Evolutionary conservation across 2,329 filamentous ascomycete genomes (phyloP), one percentile per base, ranked within the genome.

Genomic region (Pyrenophora graminea): DNA sequence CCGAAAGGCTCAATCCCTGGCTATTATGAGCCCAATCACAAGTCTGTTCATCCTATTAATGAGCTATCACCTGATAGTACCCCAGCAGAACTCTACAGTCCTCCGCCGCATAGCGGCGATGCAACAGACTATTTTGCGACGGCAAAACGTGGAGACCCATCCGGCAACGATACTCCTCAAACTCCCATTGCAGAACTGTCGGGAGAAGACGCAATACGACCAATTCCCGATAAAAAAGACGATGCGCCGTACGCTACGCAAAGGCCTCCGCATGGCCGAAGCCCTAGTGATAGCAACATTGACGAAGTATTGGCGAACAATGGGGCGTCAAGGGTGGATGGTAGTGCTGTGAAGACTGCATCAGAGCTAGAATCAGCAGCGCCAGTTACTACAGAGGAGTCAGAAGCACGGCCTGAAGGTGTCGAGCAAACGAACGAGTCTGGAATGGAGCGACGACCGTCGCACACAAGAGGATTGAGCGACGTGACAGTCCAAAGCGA

Each of bases 51-150:
- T 3, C 59, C 68, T 1, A 70, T 73, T 47, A 66, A 60, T 41
- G 70, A 73, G 38, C 61, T 73, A 60, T 64, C 61, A 3, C 63
- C 63, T 3, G 68, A 71, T 3, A 66, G 62, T n/a, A 62, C 64
- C 10, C 68, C 69, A 0, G 65, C 62, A 1, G 70, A 72, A 44
- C 44, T 73, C n/a, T 71, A 69, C 36, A 69, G 65, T 15, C 68
- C 68, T 7, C 68, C 68, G 6, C 45, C 53, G 9, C 55, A 63
- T 12, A 56, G 53, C 12, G 33, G 47, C 23, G 48, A 51, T 8
- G 39, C 42, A 10, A 39, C 30, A 4, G 68, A 71, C 25, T 72
- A 71, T 45, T 71, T 72, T 42, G 51, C 56, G 3, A 42, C 61
- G 10, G 66, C 64, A 10, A 48, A 57, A 43, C 54, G 59, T 23